Conservation (phyloP, 257 asterid species). For the Nicotiana attenuata region DNA sequence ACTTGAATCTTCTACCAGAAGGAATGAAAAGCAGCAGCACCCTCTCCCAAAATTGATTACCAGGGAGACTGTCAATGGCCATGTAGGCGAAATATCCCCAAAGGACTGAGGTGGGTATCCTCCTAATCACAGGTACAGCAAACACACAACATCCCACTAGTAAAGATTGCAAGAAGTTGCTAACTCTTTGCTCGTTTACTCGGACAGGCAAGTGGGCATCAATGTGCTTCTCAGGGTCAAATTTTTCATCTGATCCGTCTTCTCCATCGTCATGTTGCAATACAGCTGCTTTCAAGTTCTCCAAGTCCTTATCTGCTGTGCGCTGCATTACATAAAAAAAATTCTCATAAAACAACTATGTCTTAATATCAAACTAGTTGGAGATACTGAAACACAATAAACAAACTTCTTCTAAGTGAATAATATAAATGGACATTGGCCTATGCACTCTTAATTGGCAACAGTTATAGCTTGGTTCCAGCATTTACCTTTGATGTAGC, state of each 20-base stretch:
- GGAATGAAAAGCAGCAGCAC: conserved; percentile 64
- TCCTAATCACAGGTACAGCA: conserved; percentile 64
- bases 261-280: conserved; percentile 51
- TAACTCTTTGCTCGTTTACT: conserved; percentile 89
- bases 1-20: conserved; percentile 88
- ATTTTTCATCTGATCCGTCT: conserved; percentile 21
- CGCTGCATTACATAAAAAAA: conserved; percentile 34
- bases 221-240: conserved; percentile 74
- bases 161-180: conserved; percentile 83
- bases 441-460: neutral
- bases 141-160: conserved; percentile 68
- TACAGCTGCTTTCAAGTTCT: conserved; percentile 77
- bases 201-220: conserved; percentile 88
- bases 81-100: conserved; percentile 99
- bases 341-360: neutral
- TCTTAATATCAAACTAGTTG: neutral
- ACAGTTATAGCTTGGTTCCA: neutral
- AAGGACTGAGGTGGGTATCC: conserved; percentile 87
- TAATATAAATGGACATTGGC: neutral
- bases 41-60: conserved; percentile 97
- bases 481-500: conserved; percentile 49
- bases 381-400: neutral
- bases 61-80: conserved; percentile 96
- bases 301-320: conserved; percentile 55
- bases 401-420: neutral